Conservation (phyloP, 768 basidiomycete species). For the Pisolithus albus region DNA sequence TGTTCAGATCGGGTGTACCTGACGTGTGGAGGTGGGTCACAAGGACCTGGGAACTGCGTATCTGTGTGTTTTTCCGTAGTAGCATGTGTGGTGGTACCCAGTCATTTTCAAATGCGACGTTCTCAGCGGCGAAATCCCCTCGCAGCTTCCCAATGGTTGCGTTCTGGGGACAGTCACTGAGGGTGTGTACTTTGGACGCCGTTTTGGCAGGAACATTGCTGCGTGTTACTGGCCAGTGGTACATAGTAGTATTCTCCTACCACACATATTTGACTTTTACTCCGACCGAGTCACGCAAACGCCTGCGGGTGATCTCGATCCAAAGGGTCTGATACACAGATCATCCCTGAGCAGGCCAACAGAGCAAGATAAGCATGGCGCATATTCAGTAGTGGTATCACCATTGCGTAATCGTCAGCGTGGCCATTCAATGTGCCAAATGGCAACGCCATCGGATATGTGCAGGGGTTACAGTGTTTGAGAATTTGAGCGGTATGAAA, state of each 20-base stretch:
- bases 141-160: background rate
- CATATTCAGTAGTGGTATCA: background rate
- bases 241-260: background rate
- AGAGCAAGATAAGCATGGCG: background rate
- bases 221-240: background rate
- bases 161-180: background rate
- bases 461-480: no score
- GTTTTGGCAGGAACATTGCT: background rate
- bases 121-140: background rate
- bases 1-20: background rate
- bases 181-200: background rate
- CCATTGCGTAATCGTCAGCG: background rate
- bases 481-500: no score
- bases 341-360: background rate
- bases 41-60: background rate
- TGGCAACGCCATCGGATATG: no score
- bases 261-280: background rate
- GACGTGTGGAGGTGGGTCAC: background rate
- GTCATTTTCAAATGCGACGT: conserved; percentile 1
- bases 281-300: background rate
- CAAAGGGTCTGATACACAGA: background rate
- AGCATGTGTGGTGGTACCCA: background rate
- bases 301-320: background rate
- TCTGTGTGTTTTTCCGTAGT: background rate
- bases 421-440: background rate